Conservation (phyloP, 192 early-diverging fungal genomes). For the Cladochytrium replicatum region DNA sequence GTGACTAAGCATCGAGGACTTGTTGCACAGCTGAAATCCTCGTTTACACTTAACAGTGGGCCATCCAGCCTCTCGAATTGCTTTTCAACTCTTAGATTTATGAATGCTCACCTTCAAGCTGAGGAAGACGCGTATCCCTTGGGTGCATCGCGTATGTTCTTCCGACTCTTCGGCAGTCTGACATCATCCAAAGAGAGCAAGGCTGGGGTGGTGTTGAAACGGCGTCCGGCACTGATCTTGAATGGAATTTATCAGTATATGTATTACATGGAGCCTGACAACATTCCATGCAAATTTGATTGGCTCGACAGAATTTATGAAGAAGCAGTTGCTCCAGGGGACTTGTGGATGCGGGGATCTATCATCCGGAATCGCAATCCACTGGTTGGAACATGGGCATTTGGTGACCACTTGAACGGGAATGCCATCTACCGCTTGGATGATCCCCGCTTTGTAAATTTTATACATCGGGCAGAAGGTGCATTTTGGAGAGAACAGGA, state of each 20-base stretch:
- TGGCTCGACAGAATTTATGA: conserved; percentile 23
- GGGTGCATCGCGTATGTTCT: conserved; percentile 22
- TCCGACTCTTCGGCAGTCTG: conserved; percentile 9
- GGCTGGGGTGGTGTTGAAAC: too few relatives aligned
- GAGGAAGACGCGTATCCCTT: conserved; percentile 18
- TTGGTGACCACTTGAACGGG: conserved; percentile 25
- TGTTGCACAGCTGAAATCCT: not conserved
- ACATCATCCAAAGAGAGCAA: not conserved
- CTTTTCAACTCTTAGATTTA: conserved; percentile 18
- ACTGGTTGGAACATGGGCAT: conserved; percentile 7
- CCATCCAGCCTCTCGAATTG: not conserved
- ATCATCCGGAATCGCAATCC: conserved; percentile 16
- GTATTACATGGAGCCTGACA: conserved; percentile 29
- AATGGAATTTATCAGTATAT: conserved; percentile 14
- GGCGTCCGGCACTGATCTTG: too few relatives aligned
- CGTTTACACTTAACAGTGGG: too few relatives aligned
- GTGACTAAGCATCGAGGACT: conserved; percentile 1
- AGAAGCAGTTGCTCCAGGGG: conserved; percentile 18
- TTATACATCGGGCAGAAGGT: conserved; percentile 5
- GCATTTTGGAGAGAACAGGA: conserved; percentile 1
- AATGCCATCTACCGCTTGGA: conserved; percentile 24
- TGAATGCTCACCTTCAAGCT: conserved; percentile 13
- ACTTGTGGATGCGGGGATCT: conserved; percentile 25
- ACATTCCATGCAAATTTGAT: conserved; percentile 12
- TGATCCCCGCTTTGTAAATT: conserved; percentile 8